Base-by-base conservation (phyloP, 306 rosid genomes). In the Canavalia gladiata region DNA sequence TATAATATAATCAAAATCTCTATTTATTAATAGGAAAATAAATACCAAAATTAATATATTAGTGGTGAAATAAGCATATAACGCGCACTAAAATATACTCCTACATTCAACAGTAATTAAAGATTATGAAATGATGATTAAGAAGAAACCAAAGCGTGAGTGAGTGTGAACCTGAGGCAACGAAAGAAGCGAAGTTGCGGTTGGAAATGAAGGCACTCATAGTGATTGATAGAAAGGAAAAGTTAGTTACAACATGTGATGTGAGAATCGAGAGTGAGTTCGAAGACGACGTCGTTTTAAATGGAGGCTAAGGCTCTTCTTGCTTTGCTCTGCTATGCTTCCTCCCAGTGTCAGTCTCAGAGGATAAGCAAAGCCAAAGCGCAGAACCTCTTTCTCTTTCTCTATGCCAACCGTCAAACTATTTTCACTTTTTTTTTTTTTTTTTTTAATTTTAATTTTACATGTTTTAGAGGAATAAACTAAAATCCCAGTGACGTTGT, bases 201-300 rank as follows among this genome's bases (percentile, higher is more conserved):
- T 89, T 88, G 54, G 95, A 91, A 66, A 95, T 84, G 28, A 90
- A 84, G 78, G 91, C 89, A 13, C 88, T 90, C 79, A 95, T 87
- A 77, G 90, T 90, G 97, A 95, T 95, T 85, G 82, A 10, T 7
- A 68, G 25, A 18, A n/a, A 4, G 18, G 18, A 43, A 58, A 7
- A 11, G 67, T 7, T 1, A 1, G 37, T 71, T 58, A 82, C n/a
- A 47, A 68, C 81, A 76, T 79, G 9, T 80, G 85, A 83, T 80
- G 76, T 18, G 25, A 18, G 25, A 18, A 18, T 2, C 42, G 42
- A 39, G 42, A 39, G 42, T 39, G 42, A 39, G 42, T 39, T 39
- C 42, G 69, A 74, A 73, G 74, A 76, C 84, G 85, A 66, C 87
- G 87, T 79, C 81, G 88, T 83, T 2, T 78, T 46, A 12, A 33